Base-by-base conservation (phyloP, 768 basidiomycete species). In the Termitomyces heimii region DNA sequence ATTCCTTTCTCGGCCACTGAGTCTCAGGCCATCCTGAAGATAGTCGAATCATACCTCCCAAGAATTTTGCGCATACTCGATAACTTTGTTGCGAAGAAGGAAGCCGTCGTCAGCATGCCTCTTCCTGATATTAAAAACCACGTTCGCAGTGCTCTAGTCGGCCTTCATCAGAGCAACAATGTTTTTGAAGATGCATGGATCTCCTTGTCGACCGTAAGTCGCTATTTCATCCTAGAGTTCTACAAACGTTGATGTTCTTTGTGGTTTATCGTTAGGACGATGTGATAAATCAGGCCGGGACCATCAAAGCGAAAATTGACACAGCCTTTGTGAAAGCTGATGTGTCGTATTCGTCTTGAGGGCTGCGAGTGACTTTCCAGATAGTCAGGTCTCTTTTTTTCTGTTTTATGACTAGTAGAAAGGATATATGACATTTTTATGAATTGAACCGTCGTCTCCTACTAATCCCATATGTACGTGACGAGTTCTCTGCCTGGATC, bases 71-170 rank as follows among this genome's bases (percentile, higher is more conserved):
- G 61, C 32, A 54, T 67, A 5, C 64, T 69, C 37, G 56, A 29
- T 0, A 54, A 37, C 37, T 55, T 71, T 48, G 62, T 68, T 26
- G 54, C 53, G 9, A 71, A 72, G 61, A 70, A 69, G 47, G 18
- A 65, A 3, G 58, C 62, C 5, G 65, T 73, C 52, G 44, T 57
- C 29, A 62, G 54, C 10, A 57, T 70, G 18, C 63, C 63, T 1
- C 28, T 70, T 24, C 56, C 54, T 20, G 57, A 44, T 16, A 43
- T 59, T 46, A 6, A 20, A 14, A 22, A 5, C 32, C 5, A 60
- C 9, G 51, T 63, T 32, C 50, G 26, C 24, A 8, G n/a, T 22
- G 56, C 46, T 10, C 18, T 60, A 18, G 34, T 4, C 44, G 4
- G 24, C 6, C 51, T 64, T 18, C 42, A 32, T 34, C 42, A 18